Evolutionary conservation across 2,329 filamentous ascomycete genomes (phyloP), one percentile per base, ranked within the genome.

Genomic region (Penicillium sp.): DNA sequence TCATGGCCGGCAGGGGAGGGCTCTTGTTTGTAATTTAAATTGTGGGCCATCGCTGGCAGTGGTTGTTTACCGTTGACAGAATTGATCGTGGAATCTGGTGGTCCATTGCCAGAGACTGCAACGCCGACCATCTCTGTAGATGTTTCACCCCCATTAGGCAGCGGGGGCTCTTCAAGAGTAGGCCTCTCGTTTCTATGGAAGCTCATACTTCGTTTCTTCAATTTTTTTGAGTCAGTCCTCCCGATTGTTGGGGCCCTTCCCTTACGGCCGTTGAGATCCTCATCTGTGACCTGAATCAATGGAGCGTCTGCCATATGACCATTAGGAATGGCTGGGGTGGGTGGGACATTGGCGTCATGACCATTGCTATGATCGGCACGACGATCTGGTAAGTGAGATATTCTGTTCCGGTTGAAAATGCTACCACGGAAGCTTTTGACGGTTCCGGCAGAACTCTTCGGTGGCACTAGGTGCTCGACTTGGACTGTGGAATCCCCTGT

Each of bases 221-320:
- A 38, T 56, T 64, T 72, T 40, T 68, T 62, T 2, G 73, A 72
- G 30, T 71, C 68, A 16, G 67, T 67, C 38, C 66, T 58, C 30
- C 64, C 66, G 11, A 70, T 49, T 8, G 64, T 48, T 39, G 62
- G 63, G 23, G 67, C 61, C 40, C 61, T 65, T 30, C 70, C 76
- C 65, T 58, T 59, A 3, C 63, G 55, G 14, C 38, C 45, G 6
- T 61, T 55, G 7, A 60, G 64, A 51, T 81, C 74, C 52, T 90
- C 88, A 54, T 84, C 83, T 0, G 86, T 94, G 26, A 95, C 81
- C 53, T 94, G 89, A 57, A 95, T 92, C 1, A 85, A 81, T 2
- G 91, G 90, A 30, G 86, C 80, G 50, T 75, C 68, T 3, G 66
- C 56, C 26, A 46, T 40, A 9, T 62, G 56, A 11, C 65, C 67